A percentile compares a stretch with the other conserved stretches of the same genome.
phyloP scores from a whole-genome alignment of 192 early-diverging fungal genomes.

The Coemansia sp. region DNA sequence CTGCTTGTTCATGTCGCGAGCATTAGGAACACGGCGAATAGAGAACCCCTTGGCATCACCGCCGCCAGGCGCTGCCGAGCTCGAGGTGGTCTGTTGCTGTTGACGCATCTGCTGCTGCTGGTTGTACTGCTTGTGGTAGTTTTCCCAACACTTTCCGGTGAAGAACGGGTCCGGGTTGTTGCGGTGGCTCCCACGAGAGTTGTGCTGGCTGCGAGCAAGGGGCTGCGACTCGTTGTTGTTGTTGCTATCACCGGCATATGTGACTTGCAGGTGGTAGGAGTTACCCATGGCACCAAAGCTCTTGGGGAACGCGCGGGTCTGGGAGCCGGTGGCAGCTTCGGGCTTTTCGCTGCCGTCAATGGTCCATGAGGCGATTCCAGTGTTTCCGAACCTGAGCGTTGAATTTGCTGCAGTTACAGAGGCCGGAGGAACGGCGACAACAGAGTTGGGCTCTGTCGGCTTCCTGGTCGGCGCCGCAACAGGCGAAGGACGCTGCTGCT shows the following conservation, averaged over 20 bases:
- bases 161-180: slow-evolving; percentile 30
- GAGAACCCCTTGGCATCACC: slow-evolving; percentile 21
- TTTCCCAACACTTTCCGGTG: slow-evolving; percentile 46
- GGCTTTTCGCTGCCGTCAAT: slow-evolving; percentile 2
- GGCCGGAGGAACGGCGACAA: slow-evolving; percentile 35
- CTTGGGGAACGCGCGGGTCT: slow-evolving; percentile 17
- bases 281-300: slow-evolving; percentile 25
- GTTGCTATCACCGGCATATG: not conserved
- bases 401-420: slow-evolving; percentile 37
- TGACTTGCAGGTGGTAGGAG: slow-evolving; percentile 23
- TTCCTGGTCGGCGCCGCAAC: slow-evolving; percentile 14
- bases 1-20: too few relatives aligned
- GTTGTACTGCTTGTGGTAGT: slow-evolving; percentile 43
- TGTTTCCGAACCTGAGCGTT: slow-evolving; percentile 49
- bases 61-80: not conserved
- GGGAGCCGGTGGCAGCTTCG: not conserved
- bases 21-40: too few relatives aligned
- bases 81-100: slow-evolving; percentile 20
- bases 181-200: slow-evolving; percentile 35
- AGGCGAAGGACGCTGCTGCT: slow-evolving; percentile 7
- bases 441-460: slow-evolving; percentile 11
- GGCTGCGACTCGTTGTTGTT: slow-evolving; percentile 20
- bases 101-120: slow-evolving; percentile 34
- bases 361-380: slow-evolving; percentile 37
- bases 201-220: slow-evolving; percentile 38